phyloP scores from a whole-genome alignment of 2,329 filamentous ascomycete genomes.

The Arthrobotrys musiformis region DNA sequence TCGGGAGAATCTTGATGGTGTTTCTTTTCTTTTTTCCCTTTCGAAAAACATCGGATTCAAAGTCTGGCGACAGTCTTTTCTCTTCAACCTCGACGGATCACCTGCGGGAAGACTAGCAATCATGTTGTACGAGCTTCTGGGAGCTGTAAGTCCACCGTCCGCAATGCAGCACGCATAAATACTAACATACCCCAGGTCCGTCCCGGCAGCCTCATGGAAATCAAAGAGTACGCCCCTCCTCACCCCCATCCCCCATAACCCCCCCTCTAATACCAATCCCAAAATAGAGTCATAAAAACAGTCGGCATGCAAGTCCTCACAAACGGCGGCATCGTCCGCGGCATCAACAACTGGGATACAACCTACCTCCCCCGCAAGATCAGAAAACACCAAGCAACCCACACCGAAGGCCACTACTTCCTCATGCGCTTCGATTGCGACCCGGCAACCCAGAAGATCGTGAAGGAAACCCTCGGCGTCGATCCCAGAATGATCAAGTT shows the following conservation, averaged over 20 bases:
- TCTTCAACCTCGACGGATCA: neutral
- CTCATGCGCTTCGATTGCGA: constrained; percentile 94
- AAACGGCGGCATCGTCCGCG: constrained; percentile 87
- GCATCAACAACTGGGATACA: constrained; percentile 93
- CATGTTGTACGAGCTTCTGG: constrained; percentile 98
- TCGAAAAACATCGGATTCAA: neutral
- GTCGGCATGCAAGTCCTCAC: constrained; percentile 84
- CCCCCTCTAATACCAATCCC: constrained; percentile 28
- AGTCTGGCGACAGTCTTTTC: neutral
- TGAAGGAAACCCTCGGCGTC: constrained; percentile 79
- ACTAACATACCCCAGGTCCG: constrained; percentile 74
- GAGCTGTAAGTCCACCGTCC: constrained; percentile 80
- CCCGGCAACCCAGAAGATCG: constrained; percentile 75
- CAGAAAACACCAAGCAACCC: constrained; percentile 81
- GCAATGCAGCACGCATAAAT: neutral
- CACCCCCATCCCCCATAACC: neutral
- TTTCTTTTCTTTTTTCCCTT: constrained; percentile 19
- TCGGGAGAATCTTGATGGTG: constrained; percentile 26
- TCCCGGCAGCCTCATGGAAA: constrained; percentile 86
- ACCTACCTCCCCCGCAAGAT: constrained; percentile 85
- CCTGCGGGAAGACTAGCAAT: constrained; percentile 59
- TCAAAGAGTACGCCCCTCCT: constrained; percentile 79
- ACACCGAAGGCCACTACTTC: constrained; percentile 93
- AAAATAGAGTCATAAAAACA: constrained; percentile 81
- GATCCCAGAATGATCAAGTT: constrained; percentile 92